phyloP scores from a whole-genome alignment of 1,139 yeast genomes.

The Hyphopichia fennica region DNA sequence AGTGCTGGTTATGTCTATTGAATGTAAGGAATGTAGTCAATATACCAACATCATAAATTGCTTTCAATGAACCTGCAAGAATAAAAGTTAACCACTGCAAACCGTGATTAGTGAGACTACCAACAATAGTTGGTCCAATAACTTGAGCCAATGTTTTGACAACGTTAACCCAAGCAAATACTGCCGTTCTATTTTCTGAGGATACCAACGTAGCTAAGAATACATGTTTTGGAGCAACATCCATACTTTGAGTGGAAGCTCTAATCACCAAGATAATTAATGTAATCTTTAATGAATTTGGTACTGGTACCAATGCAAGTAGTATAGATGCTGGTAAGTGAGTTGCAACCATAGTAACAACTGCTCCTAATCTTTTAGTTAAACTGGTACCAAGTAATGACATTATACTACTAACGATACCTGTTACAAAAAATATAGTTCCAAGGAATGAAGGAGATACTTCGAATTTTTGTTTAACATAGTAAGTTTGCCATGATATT shows the following conservation, averaged over 20 bases:
- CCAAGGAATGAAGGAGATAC: conserved; percentile 37
- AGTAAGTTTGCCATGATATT: conserved; percentile 46
- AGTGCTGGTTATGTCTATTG: conserved; percentile 25
- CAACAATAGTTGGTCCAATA: conserved; percentile 40
- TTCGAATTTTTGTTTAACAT: conserved; percentile 35
- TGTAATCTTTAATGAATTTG: conserved; percentile 28
- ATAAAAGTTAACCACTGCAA: conserved; percentile 42
- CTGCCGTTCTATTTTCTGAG: conserved; percentile 37
- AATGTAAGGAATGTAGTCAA: conserved; percentile 32
- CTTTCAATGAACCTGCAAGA: conserved; percentile 39
- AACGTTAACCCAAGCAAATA: conserved; percentile 43
- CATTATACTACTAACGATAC: conserved; percentile 39
- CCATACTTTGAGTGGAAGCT: conserved; percentile 44
- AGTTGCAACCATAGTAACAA: conserved; percentile 44
- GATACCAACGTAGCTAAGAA: conserved; percentile 40
- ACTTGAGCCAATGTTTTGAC: conserved; percentile 40
- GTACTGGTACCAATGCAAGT: conserved; percentile 37
- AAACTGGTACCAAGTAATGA: conserved; percentile 43
- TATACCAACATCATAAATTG: conserved; percentile 41
- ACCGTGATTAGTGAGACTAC: conserved; percentile 28
- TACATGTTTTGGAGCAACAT: conserved; percentile 46
- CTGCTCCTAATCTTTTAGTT: conserved; percentile 44
- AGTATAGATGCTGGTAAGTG: conserved; percentile 46
- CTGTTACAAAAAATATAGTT: conserved; percentile 37
- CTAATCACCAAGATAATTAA: conserved; percentile 31